Evolutionary conservation across 2,329 filamentous ascomycete genomes (phyloP).

Genomic region (Akanthomyces muscarius): DNA sequence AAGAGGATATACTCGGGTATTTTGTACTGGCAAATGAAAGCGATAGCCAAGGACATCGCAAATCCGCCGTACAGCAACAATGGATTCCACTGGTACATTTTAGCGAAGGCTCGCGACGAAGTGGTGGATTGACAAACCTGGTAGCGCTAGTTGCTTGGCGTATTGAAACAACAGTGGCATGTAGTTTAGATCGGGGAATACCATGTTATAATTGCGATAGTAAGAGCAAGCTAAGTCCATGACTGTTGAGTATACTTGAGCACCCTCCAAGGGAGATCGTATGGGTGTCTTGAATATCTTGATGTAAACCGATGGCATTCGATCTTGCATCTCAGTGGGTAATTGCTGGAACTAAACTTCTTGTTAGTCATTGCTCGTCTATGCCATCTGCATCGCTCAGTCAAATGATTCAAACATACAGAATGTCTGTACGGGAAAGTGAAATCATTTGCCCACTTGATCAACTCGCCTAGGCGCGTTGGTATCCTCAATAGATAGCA

Average conservation of each 20-base stretch:
- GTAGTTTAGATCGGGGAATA: conserved; percentile 69
- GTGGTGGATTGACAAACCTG: conserved; percentile 45
- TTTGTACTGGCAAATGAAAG: conserved; percentile 47
- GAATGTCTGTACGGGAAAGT: conserved; percentile 70
- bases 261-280: conserved; percentile 40
- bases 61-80: conserved; percentile 42
- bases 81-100: conserved; percentile 51
- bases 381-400: background rate
- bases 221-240: conserved; percentile 61
- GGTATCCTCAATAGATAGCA: conserved; percentile 72
- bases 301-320: conserved; percentile 60
- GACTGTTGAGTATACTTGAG: conserved; percentile 61
- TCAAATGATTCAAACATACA: conserved; percentile 37
- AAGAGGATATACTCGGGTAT: conserved; percentile 43
- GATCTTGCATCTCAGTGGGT: conserved; percentile 60
- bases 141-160: conserved; percentile 68
- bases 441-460: conserved; percentile 61
- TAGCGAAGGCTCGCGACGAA: conserved; percentile 21
- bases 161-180: conserved; percentile 65
- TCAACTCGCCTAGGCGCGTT: conserved; percentile 69
- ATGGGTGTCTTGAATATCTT: conserved; percentile 51
- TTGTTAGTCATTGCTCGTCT: background rate
- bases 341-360: conserved; percentile 48
- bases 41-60: conserved; percentile 46
- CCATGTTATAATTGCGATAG: conserved; percentile 62